Percentiles rank a stretch among this genome's conserved stretches.
These are phyloP conservation scores for Cladosporium oxysporum DNA, from an alignment of 2,329 filamentous ascomycete species.

Conservation along the genomic window DNA sequence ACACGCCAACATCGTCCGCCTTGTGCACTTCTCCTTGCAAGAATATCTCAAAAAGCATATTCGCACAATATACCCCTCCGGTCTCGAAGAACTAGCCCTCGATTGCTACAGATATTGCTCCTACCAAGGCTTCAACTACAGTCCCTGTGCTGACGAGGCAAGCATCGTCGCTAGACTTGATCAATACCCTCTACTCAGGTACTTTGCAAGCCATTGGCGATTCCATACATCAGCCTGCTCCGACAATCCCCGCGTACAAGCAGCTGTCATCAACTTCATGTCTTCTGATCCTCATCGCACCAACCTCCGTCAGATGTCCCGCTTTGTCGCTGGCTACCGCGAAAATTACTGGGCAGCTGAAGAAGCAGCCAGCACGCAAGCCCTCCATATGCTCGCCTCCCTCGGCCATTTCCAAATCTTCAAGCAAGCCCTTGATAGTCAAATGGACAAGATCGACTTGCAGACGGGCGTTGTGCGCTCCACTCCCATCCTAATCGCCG, in stretches of 20 bases:
- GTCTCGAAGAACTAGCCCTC: background rate
- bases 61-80: background rate
- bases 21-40: background rate
- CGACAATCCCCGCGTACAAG: background rate
- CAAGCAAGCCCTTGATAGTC: background rate
- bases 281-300: background rate
- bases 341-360: background rate
- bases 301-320: background rate
- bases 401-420: background rate
- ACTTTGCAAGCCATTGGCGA: background rate
- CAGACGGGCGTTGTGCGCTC: background rate
- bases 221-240: background rate
- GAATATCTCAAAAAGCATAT: background rate
- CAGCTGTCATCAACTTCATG: background rate
- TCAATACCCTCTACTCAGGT: background rate
- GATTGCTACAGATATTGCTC: background rate
- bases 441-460: background rate
- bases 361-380: background rate
- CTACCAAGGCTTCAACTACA: background rate
- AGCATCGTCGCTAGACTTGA: background rate
- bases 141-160: background rate
- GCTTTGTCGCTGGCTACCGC: background rate
- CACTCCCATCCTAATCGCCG: background rate
- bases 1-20: background rate
- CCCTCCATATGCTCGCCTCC: background rate